phyloP scores from a whole-genome alignment of 1,284 basidiomycete species.

The Boletus mariae region DNA sequence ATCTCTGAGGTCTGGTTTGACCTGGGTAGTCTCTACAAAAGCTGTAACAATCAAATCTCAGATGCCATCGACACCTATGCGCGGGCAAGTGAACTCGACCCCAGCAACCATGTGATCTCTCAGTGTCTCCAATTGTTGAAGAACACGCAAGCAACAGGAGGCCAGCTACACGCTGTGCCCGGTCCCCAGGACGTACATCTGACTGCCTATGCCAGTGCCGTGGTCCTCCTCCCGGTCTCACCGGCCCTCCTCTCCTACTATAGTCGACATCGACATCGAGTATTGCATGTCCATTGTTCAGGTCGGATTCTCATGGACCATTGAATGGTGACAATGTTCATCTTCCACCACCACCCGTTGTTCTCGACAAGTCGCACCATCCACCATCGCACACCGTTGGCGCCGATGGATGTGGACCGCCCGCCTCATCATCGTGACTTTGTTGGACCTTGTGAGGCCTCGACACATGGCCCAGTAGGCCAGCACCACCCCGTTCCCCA shows the following conservation, averaged over 20 bases:
- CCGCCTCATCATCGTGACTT: conserved; percentile 55
- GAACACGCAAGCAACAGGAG: conserved; percentile 78
- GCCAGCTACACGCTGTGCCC: conserved; percentile 77
- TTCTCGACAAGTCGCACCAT: conserved; percentile 67
- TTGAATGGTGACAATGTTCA: conserved; percentile 48
- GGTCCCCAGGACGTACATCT: conserved; percentile 94
- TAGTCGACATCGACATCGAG: conserved; percentile 42
- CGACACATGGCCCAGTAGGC: conserved; percentile 46
- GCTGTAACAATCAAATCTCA: conserved; percentile 98
- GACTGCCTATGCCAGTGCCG: conserved; percentile 78
- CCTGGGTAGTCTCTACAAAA: conserved; percentile 94
- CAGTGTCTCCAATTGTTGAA: conserved; percentile 75
- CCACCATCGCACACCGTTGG: conserved; percentile 66
- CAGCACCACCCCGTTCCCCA: conserved; percentile 66
- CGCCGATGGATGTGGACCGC: conserved; percentile 83
- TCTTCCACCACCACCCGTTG: conserved; percentile 65
- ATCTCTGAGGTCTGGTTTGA: conserved; percentile 99
- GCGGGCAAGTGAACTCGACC: conserved; percentile 87
- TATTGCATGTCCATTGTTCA: conserved; percentile 49
- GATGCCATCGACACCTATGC: conserved; percentile 99
- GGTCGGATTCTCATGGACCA: conserved; percentile 61
- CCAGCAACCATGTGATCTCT: conserved; percentile 73
- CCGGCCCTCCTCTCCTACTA: conserved; percentile 59
- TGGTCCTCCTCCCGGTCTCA: conserved; percentile 64
- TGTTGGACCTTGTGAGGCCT: conserved; percentile 44